Conservation (phyloP, 768 basidiomycete species). For the Thelephora ganbajun region DNA sequence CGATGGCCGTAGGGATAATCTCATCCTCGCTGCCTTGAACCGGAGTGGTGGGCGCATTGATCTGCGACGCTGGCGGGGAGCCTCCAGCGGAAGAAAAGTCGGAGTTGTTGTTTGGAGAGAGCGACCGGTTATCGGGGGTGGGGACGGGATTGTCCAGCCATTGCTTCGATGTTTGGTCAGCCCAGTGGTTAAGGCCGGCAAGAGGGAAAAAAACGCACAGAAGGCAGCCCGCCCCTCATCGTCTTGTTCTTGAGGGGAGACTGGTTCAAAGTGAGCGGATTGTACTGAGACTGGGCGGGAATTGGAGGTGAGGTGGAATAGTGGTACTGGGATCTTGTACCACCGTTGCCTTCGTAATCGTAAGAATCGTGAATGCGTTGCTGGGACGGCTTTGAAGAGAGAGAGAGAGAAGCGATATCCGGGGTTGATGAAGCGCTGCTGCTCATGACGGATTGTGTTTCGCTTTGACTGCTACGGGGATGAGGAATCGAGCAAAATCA, state of each 20-base stretch:
- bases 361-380: conserved; percentile 81
- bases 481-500: too few species aligned
- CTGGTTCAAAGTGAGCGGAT: conserved; percentile 40
- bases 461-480: not conserved
- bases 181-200: conserved; percentile 8
- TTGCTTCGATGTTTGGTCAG: conserved; percentile 38
- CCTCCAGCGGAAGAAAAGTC: conserved; percentile 83
- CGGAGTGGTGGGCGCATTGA: conserved; percentile 32
- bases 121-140: conserved; percentile 56
- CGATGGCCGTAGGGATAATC: conserved; percentile 96
- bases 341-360: conserved; percentile 56
- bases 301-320: conserved; percentile 53
- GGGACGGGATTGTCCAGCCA: conserved; percentile 57
- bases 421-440: conserved; percentile 48
- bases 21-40: conserved; percentile 61
- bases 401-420: conserved; percentile 65
- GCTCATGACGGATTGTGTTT: conserved; percentile 40
- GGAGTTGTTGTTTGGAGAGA: conserved; percentile 78
- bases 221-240: conserved; percentile 54
- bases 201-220: conserved; percentile 32
- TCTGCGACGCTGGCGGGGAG: conserved; percentile 47
- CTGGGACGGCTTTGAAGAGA: conserved; percentile 45
- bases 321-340: conserved; percentile 46
- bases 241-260: conserved; percentile 70
- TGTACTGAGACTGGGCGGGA: conserved; percentile 35